Base-by-base conservation (phyloP, 2,329 filamentous ascomycete species). In the Diaporthe sp. region DNA sequence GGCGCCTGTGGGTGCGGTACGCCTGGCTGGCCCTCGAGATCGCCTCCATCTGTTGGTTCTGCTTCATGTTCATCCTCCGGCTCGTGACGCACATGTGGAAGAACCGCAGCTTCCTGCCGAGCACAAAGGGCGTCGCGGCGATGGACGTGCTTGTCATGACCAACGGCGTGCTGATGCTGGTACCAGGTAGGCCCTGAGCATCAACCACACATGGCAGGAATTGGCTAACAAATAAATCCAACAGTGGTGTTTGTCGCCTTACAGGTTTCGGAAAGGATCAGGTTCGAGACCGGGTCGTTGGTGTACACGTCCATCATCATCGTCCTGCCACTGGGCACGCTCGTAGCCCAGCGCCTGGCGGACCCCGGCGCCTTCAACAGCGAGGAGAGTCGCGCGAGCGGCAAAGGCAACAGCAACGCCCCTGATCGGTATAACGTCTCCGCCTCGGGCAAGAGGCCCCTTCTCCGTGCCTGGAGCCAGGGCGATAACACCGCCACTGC, bases 141-240 rank as follows among this genome's bases (percentile, higher is more conserved):
- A 88, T 91, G 84, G 89, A 91, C 78, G 85, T 89, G 10, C 83
- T 91, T 34, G 84, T 90, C 69, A 87, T 90, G 78, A 88, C 88
- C 67, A 91, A 91, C 51, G 89, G 88, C 15, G 77, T 90, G 1
- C 82, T 91, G 72, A 91, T 91, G 89, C 78, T 90, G 22, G 80
- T 90, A 13, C 89, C 89, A n/a, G 87, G 89, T 90, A 81, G 62
- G 84, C 81, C 81, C n/a, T 44, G 17, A n/a, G 57, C 28, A 19
- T n/a, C n/a, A n/a, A n/a, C n/a, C n/a, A n/a, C n/a, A n/a, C n/a
- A n/a, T n/a, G n/a, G n/a, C n/a, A n/a, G n/a, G n/a, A n/a, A n/a
- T n/a, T 69, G 3, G 31, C 6, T 12, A 9, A 59, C 28, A 55
- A 5, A 17, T 10, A 75, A 51, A 69, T 22, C 46, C 25, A 22